Evolutionary conservation across 371 early-diverging fungal genomes (phyloP).

Genomic region (Cladochytrium tenue): DNA sequence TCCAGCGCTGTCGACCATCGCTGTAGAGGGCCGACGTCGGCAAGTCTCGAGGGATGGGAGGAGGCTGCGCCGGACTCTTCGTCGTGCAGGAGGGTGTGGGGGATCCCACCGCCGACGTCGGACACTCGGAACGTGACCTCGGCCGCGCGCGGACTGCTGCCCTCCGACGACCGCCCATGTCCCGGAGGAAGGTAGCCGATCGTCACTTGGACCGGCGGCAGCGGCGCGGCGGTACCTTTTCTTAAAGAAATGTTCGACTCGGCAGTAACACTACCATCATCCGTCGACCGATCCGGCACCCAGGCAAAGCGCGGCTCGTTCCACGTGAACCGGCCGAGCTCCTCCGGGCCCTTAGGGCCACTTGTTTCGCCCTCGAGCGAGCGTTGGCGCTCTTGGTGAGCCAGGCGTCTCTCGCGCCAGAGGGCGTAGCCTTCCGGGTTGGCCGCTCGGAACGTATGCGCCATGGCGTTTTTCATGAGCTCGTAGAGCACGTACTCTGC

Average conservation of each 20-base stretch:
- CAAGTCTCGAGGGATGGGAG: not conserved
- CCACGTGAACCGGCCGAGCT: not conserved
- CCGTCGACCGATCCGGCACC: not conserved
- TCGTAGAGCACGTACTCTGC: slow-evolving; percentile 83
- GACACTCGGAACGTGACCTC: not conserved
- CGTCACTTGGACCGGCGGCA: not conserved
- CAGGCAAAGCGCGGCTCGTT: not conserved
- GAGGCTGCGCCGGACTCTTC: no score
- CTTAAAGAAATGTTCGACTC: not conserved
- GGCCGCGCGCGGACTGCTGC: not conserved
- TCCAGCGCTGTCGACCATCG: not conserved
- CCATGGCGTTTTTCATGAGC: slow-evolving; percentile 77
- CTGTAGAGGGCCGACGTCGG: not conserved
- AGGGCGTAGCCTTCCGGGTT: not conserved
- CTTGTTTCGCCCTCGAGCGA: not conserved
- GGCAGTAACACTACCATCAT: not conserved
- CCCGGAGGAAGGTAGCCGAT: not conserved
- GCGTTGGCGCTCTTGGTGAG: not conserved
- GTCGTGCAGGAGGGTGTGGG: not conserved
- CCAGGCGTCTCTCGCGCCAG: not conserved
- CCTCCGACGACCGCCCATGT: not conserved
- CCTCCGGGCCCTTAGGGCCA: not conserved
- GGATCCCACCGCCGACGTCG: not conserved
- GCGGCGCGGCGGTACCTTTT: not conserved
- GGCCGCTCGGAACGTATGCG: not conserved